Conservation (phyloP, 139 green algal species). For the Medakamo hakoo region DNA sequence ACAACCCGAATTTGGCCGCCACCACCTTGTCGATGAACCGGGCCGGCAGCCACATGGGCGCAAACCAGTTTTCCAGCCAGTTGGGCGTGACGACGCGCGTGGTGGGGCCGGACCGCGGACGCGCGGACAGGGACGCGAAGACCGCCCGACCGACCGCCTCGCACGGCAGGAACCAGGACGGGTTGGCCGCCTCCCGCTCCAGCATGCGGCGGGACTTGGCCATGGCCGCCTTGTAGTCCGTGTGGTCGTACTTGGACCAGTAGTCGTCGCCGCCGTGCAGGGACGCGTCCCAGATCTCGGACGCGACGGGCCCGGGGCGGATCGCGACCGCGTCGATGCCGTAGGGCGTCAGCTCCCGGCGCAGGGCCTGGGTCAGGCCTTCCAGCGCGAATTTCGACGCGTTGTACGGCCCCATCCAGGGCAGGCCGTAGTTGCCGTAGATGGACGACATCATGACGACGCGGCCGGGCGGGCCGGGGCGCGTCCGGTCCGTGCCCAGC, state of each 20-base stretch:
- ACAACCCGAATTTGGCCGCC: background rate
- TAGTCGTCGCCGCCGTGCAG: background rate
- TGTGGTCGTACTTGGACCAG: background rate
- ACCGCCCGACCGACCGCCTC: background rate
- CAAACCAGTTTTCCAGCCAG: constrained; percentile 2
- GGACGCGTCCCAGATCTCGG: constrained; percentile 2
- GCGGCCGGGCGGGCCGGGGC: background rate
- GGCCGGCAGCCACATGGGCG: background rate
- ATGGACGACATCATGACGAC: constrained; percentile 7
- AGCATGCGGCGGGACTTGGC: background rate
- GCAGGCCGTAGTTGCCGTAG: constrained; percentile 1
- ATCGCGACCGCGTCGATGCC: constrained; percentile 4
- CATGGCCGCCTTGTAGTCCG: background rate
- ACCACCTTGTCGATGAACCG: background rate
- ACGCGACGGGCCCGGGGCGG: background rate
- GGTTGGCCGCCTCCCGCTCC: background rate
- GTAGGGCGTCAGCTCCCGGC: constrained; percentile 3
- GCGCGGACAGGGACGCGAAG: background rate
- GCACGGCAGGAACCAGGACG: background rate
- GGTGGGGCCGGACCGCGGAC: background rate
- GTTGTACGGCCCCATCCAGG: constrained; percentile 2
- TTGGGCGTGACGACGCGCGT: background rate
- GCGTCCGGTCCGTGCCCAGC: background rate
- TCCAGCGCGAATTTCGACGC: constrained; percentile 7
- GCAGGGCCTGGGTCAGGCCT: constrained; percentile 3